phyloP scores from a whole-genome alignment of 2,329 filamentous ascomycete genomes.

The Sordariomycetes sp. region DNA sequence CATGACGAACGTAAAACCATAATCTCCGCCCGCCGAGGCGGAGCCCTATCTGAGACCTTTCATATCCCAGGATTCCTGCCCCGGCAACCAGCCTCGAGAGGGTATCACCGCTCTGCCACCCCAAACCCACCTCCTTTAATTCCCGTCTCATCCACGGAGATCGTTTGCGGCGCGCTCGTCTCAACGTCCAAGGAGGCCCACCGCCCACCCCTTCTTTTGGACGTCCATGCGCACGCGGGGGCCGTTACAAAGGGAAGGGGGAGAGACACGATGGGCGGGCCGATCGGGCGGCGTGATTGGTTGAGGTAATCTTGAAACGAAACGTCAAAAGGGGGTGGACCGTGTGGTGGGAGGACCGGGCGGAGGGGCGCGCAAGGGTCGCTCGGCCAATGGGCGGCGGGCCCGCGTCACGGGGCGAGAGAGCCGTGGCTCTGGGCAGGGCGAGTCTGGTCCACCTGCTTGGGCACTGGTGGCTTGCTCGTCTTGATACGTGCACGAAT shows the following conservation, averaged over 20 bases:
- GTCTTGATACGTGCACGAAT: background rate
- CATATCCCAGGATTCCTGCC: background rate
- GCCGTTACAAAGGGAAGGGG: background rate
- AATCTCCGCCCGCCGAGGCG: background rate
- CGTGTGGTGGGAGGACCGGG: background rate
- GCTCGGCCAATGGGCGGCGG: background rate
- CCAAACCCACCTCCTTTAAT: background rate
- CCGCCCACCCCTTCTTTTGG: background rate
- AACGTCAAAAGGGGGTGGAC: background rate
- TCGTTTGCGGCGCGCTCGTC: background rate
- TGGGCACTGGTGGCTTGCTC: background rate
- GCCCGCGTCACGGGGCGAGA: background rate
- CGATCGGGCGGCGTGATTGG: background rate
- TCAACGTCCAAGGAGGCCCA: background rate
- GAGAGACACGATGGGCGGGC: background rate
- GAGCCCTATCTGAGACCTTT: background rate
- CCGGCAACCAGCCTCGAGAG: too few relatives aligned
- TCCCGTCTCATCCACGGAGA: background rate
- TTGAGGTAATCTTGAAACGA: background rate
- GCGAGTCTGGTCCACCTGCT: background rate
- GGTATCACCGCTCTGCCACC: background rate
- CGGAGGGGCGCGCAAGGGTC: background rate
- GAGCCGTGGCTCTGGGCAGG: background rate
- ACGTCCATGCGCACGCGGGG: background rate
- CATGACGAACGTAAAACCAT: background rate